A percentile compares a stretch with the other conserved stretches of the same genome.
These are phyloP conservation scores for Naematelia aurantialba DNA, from an alignment of 768 basidiomycete genomes.

Conservation along the genomic window DNA sequence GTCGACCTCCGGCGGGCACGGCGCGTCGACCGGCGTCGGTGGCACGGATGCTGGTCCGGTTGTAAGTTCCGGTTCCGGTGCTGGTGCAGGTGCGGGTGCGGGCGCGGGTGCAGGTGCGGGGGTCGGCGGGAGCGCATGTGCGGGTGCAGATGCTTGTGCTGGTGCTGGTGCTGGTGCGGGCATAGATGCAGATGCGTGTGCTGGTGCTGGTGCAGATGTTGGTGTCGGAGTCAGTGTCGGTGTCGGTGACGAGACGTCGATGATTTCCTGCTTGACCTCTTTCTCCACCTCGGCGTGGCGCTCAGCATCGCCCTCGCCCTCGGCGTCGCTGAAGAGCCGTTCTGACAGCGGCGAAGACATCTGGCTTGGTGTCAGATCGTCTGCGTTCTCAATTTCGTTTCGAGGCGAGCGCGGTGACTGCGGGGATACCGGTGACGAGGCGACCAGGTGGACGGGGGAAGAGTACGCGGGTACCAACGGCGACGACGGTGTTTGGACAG, in stretches of 20 bases:
- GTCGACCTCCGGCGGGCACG: slow-evolving; percentile 31
- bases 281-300: background rate
- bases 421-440: background rate
- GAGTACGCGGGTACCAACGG: no score
- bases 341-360: background rate
- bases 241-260: background rate
- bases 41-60: no score
- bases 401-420: no score
- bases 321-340: background rate
- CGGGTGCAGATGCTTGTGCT: background rate
- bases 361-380: no score
- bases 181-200: background rate
- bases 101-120: background rate
- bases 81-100: slow-evolving; percentile 1
- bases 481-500: background rate
- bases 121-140: background rate
- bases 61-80: no score
- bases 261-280: background rate
- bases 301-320: background rate
- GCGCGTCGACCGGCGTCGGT: no score
- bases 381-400: no score
- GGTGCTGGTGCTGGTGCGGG: background rate
- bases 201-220: background rate
- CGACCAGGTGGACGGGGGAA: no score
- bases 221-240: background rate